Base-by-base conservation (phyloP, 192 early-diverging fungal genomes). In the Coemansia reversa region DNA sequence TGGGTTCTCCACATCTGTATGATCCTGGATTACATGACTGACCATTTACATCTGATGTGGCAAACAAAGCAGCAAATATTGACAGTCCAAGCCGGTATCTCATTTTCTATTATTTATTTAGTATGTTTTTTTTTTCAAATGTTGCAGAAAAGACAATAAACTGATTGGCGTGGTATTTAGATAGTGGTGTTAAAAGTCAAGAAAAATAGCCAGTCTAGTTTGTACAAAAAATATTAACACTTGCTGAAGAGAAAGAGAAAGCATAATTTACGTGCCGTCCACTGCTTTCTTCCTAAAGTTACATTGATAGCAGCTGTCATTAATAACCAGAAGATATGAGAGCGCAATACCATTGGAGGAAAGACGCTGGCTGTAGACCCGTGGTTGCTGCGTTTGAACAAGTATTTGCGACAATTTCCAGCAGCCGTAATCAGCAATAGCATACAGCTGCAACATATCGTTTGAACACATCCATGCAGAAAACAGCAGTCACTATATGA, bases 1-100 rank as follows among this genome's bases (percentile, higher is more conserved):
- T 74, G 9, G 72, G 24, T 4, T 53, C 45, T 0, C 58, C 53
- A 62, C 78, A 80, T 48, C 72, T 57, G 47, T 80, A 80, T 33
- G 69, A 57, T 12, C 78, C 78, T 4, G 72, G 61, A 20, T 27
- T 55, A 50, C 77, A 80, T 0, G 71, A 61, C 30, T 69, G 58
- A 2, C 57, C 67, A 18, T 27, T 33, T 19, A 35, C 25, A 25
- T 27, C 19, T 12, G 39, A 51, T 14, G 42, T 19, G 14, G 39
- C 39, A 42, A 14, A 19, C 27, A 50, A 33, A 11, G 62, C 62
- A 8, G 25, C 22, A 42, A 64, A 18, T 5, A 35, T 27, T 7
- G 62, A 39, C n/a, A 55, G 23, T 27, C 25, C 48, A 20, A 64
- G 33, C 24, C 62, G 25, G 27, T 47, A 55, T 29, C 28, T 54